Base-by-base conservation (phyloP, 2,329 filamentous ascomycete genomes). In the Didymosphaeria variabile region DNA sequence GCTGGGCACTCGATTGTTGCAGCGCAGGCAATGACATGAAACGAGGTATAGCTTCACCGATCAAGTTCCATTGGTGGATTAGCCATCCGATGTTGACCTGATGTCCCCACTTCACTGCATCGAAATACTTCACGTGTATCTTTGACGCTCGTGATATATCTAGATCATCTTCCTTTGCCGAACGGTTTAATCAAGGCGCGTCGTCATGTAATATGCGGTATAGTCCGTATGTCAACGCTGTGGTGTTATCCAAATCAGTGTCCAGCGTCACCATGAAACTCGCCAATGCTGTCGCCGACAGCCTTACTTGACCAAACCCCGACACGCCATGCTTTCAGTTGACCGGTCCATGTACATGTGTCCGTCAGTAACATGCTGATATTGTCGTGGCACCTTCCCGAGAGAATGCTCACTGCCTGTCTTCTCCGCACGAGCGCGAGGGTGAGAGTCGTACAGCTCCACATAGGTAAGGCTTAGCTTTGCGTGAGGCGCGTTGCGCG, bases 401-500 rank as follows among this genome's bases (percentile, higher is more conserved):
- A 26, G 21, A 17, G 10, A 10, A 52, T 52, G 32, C 32, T 52
- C 6, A 52, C 49, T 38, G 49, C 49, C 15, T 52, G 21, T 29
- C 21, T 44, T 19, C 36, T 17, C 36, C 36, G 36, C 36, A 13
- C 13, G 17, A 13, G 42, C 45, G 15, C 9, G 29, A 50, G 17
- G 29, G 15, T 17, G 32, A 15, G 38, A 3, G 49, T 52, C 4
- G 32, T 8, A 52, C 49, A 40, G 19, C 10, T 50, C 47, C 31
- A 50, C 31, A 19, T 50, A 50, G 31, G 31, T 52, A 52, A 19
- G 49, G 32, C 34, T 52, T 52, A 52, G 49, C 19, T n/a, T 38
- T 40, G 12, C 5, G 19, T 23, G 32, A 34, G 17, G 19, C 21
- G 49, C n/a, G 5, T 3, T 52, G 49, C 26, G 19, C 34, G 13